Evolutionary conservation across 805 yeast genomes (phyloP).

Genomic region (Kodamaea restingae): DNA sequence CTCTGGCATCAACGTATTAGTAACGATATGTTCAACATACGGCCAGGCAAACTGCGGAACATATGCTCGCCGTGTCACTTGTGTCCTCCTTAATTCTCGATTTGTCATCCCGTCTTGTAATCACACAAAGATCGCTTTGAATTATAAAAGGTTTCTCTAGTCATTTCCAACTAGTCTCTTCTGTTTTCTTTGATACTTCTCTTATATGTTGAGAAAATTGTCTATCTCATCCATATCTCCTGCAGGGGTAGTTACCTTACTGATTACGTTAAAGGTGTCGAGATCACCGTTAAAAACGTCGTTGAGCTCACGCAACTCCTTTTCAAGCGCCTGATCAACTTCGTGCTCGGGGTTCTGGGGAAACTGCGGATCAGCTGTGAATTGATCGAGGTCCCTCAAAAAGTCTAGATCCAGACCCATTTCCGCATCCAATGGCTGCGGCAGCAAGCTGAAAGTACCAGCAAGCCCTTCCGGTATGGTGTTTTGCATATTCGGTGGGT

Average conservation of each 20-base stretch:
- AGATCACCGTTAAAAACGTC: conserved; percentile 10
- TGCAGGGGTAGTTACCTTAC: conserved; percentile 1
- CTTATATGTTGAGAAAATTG: conserved; percentile 6
- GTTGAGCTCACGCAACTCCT: conserved; percentile 8
- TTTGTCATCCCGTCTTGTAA: too few relatives aligned
- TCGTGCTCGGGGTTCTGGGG: not conserved
- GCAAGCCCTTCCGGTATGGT: not conserved
- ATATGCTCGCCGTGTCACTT: too few relatives aligned
- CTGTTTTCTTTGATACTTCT: too few relatives aligned
- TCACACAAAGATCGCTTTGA: too few relatives aligned
- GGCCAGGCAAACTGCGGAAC: too few relatives aligned
- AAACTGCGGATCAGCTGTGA: not conserved
- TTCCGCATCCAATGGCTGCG: conserved; percentile 8
- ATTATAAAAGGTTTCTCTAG: too few relatives aligned
- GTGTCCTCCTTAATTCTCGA: too few relatives aligned
- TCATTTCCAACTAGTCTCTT: too few relatives aligned
- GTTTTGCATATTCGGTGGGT: not conserved
- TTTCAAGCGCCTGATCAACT: conserved; percentile 7
- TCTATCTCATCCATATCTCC: conserved; percentile 8
- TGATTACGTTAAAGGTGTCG: conserved; percentile 3
- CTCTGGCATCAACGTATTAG: too few relatives aligned
- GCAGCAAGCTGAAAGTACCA: not conserved
- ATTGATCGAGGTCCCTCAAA: conserved; percentile 8
- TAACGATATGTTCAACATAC: too few relatives aligned
- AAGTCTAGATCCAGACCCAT: conserved; percentile 7